Percentiles rank a stretch among this genome's conserved stretches.
Evolutionary conservation across 139 green algal species (phyloP).

Genomic region (Nannochloris sp.): DNA sequence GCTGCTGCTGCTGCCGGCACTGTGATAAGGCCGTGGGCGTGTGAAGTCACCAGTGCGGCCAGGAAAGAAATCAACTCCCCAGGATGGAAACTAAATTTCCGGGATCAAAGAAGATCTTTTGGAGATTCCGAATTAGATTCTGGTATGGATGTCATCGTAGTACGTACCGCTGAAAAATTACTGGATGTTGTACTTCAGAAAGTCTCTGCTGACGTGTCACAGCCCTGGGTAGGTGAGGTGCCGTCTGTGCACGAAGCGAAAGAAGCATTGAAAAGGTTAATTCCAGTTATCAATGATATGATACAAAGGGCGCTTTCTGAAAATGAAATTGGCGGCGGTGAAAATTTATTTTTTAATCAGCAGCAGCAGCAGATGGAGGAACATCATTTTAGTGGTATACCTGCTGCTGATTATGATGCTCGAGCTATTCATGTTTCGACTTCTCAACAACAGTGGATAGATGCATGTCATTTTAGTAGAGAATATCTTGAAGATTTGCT

Average conservation of each 20-base stretch:
- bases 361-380: too few relatives aligned
- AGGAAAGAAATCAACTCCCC: background rate
- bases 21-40: constrained; percentile 11
- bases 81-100: too few relatives aligned
- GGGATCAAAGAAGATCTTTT: background rate
- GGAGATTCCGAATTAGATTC: constrained; percentile 6
- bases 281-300: constrained; percentile 11
- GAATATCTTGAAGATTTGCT: too few relatives aligned
- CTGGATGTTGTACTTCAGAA: too few relatives aligned
- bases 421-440: too few relatives aligned
- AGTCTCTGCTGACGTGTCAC: background rate
- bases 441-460: too few relatives aligned
- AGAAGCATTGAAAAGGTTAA: background rate
- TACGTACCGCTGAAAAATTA: constrained; percentile 15
- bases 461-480: too few relatives aligned
- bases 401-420: too few relatives aligned
- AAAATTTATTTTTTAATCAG: too few relatives aligned
- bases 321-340: too few relatives aligned
- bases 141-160: constrained; percentile 9
- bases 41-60: background rate
- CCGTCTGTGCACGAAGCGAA: background rate
- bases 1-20: background rate
- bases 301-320: background rate
- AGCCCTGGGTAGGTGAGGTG: constrained; percentile 7
- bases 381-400: too few relatives aligned